Evolutionary conservation across 257 asterid species (phyloP).

Genomic region (Jacaranda mimosifolia): DNA sequence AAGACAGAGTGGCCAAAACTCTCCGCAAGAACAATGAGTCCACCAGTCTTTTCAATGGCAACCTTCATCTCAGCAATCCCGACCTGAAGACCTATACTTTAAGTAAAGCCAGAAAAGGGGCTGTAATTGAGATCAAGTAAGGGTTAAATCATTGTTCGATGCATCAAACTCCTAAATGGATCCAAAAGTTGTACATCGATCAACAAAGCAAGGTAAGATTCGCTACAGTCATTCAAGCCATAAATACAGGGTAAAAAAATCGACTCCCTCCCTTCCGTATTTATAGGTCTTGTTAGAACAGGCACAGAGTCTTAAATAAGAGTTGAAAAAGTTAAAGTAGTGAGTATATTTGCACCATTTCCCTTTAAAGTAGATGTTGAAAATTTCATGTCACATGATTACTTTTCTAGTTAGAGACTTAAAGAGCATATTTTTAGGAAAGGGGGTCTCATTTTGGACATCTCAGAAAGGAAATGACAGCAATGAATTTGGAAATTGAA

Average conservation of each 20-base stretch:
- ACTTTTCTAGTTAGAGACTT: no score
- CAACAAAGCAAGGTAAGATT: no score
- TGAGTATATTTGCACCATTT: no score
- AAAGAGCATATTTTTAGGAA: background rate
- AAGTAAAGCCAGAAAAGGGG: constrained; percentile 33
- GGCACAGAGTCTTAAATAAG: constrained; percentile 4
- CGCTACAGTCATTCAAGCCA: background rate
- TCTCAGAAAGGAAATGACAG: background rate
- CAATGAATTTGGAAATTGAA: background rate
- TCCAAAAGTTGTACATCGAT: no score
- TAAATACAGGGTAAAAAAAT: background rate
- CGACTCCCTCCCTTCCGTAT: background rate
- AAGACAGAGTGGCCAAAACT: constrained; percentile 99
- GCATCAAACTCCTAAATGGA: constrained; percentile 34
- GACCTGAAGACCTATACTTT: constrained; percentile 58
- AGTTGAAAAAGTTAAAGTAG: constrained; percentile 13
- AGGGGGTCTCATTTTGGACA: constrained; percentile 1
- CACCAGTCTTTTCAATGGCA: constrained; percentile 95
- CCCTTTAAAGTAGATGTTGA: no score
- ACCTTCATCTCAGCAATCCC: constrained; percentile 99
- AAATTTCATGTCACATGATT: no score
- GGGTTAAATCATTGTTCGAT: constrained; percentile 17
- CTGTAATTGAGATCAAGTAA: constrained; percentile 9
- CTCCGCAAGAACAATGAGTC: constrained; percentile 92
- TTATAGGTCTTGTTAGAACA: background rate